phyloP scores from a whole-genome alignment of 306 rosid genomes.

The Vigna nakashimae region DNA sequence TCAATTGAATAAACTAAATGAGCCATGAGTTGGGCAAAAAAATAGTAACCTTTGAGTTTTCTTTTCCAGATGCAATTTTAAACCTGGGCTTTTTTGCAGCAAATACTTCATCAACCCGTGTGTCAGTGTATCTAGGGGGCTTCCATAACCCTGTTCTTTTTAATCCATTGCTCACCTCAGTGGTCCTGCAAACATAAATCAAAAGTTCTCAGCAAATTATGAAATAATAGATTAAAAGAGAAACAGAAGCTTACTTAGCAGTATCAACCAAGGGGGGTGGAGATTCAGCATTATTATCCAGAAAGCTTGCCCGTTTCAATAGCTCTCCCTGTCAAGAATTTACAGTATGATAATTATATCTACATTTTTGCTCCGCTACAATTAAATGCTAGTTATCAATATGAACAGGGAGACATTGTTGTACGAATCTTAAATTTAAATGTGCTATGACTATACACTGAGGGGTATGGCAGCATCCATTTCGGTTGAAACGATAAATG shows the following conservation, averaged over 20 bases:
- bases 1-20: not conserved
- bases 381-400: not conserved
- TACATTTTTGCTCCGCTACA: not conserved
- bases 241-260: slow-evolving; percentile 44
- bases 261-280: slow-evolving; percentile 19
- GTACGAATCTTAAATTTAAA: slow-evolving; percentile 8
- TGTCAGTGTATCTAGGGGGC: slow-evolving; percentile 67
- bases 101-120: slow-evolving; percentile 79
- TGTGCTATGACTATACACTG: not conserved
- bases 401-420: not conserved
- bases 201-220: slow-evolving; percentile 31
- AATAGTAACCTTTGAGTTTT: slow-evolving; percentile 71
- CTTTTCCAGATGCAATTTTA: slow-evolving; percentile 63
- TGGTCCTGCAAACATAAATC: slow-evolving; percentile 41
- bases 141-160: slow-evolving; percentile 55
- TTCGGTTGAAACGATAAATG: not conserved
- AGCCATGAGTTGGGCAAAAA: slow-evolving; percentile 3
- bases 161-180: slow-evolving; percentile 52
- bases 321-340: slow-evolving; percentile 54
- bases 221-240: slow-evolving; percentile 21
- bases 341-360: not conserved
- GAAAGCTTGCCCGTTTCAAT: slow-evolving; percentile 45
- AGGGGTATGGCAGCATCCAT: not conserved
- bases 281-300: slow-evolving; percentile 45
- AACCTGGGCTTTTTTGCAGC: slow-evolving; percentile 62